These are phyloP conservation scores for Filosporella fistucella DNA, from an alignment of 495 filamentous ascomycete genomes.

Conservation along the genomic window DNA sequence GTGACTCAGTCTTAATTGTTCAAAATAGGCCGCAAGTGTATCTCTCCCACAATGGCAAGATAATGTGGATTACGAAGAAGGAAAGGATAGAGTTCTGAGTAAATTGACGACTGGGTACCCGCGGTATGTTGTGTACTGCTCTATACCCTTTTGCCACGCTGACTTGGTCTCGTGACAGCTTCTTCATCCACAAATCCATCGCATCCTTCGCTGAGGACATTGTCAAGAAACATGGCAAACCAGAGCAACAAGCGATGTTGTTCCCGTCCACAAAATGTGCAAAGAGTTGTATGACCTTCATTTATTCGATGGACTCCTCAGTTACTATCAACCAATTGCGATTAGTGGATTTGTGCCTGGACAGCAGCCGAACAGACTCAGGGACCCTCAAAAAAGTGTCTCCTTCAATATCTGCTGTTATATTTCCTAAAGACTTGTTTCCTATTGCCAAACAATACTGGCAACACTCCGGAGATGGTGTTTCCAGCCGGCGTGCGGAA, in stretches of 20 bases:
- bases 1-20: slow-evolving; percentile 15
- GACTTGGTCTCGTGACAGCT: slow-evolving; percentile 42
- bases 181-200: slow-evolving; percentile 87
- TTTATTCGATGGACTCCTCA: slow-evolving; percentile 45
- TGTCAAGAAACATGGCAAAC: slow-evolving; percentile 54
- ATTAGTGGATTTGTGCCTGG: slow-evolving; percentile 62
- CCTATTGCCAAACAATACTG: slow-evolving; percentile 82
- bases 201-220: slow-evolving; percentile 67
- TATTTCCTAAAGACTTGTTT: slow-evolving; percentile 63
- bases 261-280: slow-evolving; percentile 71
- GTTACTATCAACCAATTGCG: slow-evolving; percentile 54
- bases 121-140: slow-evolving; percentile 39
- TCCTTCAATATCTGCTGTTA: slow-evolving; percentile 59
- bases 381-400: slow-evolving; percentile 33
- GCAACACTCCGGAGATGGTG: slow-evolving; percentile 94
- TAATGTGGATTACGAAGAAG: slow-evolving; percentile 92
- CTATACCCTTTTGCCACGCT: slow-evolving; percentile 2
- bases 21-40: slow-evolving; percentile 80
- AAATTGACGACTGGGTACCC: slow-evolving; percentile 92
- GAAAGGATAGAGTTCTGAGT: slow-evolving; percentile 75
- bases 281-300: slow-evolving; percentile 64
- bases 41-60: slow-evolving; percentile 91
- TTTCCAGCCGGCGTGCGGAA: slow-evolving; percentile 88
- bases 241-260: slow-evolving; percentile 66
- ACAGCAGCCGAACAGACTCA: slow-evolving; percentile 45